Evolutionary conservation across 2,329 filamentous ascomycete genomes (phyloP).

Genomic region (Amauroascus verrucosus): DNA sequence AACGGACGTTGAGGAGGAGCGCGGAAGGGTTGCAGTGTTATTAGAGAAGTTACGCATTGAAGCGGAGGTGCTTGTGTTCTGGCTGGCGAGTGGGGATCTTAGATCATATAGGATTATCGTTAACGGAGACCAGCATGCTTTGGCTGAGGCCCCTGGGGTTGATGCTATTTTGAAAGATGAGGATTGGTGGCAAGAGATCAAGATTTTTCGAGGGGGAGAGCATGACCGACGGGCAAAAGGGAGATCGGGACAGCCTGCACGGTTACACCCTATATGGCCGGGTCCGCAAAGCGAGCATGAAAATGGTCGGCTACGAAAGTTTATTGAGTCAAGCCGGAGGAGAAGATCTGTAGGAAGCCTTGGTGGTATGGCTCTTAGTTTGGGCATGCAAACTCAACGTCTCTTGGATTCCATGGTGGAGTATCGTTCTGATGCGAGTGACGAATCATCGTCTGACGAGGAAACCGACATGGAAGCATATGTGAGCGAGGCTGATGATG

Average conservation of each 20-base stretch:
- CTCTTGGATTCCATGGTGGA: conserved; percentile 53
- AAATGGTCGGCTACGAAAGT: conserved; percentile 42
- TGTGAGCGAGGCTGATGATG: conserved; percentile 15
- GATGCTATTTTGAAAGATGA: conserved; percentile 58
- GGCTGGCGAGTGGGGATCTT: conserved; percentile 63
- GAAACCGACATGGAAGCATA: conserved; percentile 26
- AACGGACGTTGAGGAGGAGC: conserved; percentile 69
- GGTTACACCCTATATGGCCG: conserved; percentile 19
- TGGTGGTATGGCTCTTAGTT: conserved; percentile 49
- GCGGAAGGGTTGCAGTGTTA: conserved; percentile 58
- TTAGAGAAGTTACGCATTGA: conserved; percentile 74
- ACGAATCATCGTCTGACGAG: conserved; percentile 35
- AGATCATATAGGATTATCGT: conserved; percentile 68
- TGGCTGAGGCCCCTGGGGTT: conserved; percentile 48
- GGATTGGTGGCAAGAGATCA: conserved; percentile 74
- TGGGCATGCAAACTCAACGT: conserved; percentile 67
- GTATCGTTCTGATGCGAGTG: conserved; percentile 39
- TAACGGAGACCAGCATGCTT: conserved; percentile 50
- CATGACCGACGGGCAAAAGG: conserved; percentile 14
- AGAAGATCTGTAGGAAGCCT: conserved; percentile 40
- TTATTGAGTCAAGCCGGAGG: conserved; percentile 52
- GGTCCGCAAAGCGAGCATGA: conserved; percentile 21
- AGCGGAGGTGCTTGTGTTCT: conserved; percentile 69
- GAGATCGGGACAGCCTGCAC: conserved; percentile 9
- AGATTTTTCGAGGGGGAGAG: conserved; percentile 35